These are phyloP conservation scores for Fusarium chlamydosporum DNA, from an alignment of 2,329 filamentous ascomycete genomes.

Conservation along the genomic window DNA sequence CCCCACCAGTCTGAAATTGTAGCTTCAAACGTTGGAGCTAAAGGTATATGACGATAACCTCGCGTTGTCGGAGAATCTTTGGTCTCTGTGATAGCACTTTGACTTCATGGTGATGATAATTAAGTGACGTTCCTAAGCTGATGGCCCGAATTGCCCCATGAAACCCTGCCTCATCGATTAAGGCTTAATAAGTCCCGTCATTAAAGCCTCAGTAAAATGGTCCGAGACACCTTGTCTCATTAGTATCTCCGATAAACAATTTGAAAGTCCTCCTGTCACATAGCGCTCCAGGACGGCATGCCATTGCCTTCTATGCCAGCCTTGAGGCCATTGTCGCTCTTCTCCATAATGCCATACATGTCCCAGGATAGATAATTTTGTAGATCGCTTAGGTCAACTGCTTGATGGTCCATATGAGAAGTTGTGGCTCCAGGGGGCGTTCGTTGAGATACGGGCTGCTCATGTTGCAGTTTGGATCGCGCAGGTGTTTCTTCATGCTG, in stretches of 20 bases:
- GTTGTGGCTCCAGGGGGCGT: slow-evolving; percentile 40
- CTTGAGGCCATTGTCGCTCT: slow-evolving; percentile 56
- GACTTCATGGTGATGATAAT: slow-evolving; percentile 17
- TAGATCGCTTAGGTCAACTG: slow-evolving; percentile 57
- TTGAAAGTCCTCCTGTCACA: slow-evolving; percentile 24
- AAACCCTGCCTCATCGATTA: slow-evolving; percentile 9
- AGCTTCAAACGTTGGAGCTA: background rate
- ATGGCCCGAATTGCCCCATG: slow-evolving; percentile 27
- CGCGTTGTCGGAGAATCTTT: background rate
- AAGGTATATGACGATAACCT: background rate
- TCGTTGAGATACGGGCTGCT: slow-evolving; percentile 53
- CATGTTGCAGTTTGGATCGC: slow-evolving; percentile 56
- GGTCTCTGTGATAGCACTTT: slow-evolving; percentile 34
- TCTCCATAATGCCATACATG: slow-evolving; percentile 60
- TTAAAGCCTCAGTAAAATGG: background rate
- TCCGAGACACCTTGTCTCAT: background rate
- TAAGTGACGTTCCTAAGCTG: slow-evolving; percentile 41
- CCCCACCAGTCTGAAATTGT: background rate
- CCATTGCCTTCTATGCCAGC: slow-evolving; percentile 55
- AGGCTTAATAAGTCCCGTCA: background rate
- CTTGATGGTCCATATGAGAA: slow-evolving; percentile 54
- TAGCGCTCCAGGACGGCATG: slow-evolving; percentile 52
- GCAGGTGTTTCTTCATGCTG: slow-evolving; percentile 45
- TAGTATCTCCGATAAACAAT: background rate
- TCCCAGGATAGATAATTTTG: slow-evolving; percentile 59